Evolutionary conservation across 805 yeast species (phyloP).

Genomic region (Candida gorgasii): DNA sequence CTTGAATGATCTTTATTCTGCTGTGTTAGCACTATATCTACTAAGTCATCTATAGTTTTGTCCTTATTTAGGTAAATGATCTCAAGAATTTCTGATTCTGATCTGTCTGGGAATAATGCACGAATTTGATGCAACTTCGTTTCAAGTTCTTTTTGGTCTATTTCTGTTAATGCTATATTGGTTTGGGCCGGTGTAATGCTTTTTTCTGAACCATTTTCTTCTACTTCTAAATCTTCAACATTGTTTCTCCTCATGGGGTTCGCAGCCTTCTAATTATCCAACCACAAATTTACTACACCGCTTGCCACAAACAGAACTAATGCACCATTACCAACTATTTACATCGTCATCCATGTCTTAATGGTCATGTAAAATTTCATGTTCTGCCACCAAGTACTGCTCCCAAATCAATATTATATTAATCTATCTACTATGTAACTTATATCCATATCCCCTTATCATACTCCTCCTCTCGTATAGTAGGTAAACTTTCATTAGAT

Average conservation of each 20-base stretch:
- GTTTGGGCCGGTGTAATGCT: too few relatives aligned
- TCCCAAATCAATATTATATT: too few relatives aligned
- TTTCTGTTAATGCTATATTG: background rate
- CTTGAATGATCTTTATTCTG: conserved; percentile 1
- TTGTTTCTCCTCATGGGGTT: too few relatives aligned
- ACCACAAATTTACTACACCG: too few relatives aligned
- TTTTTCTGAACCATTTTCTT: background rate
- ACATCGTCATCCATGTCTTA: too few relatives aligned
- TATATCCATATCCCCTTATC: background rate
- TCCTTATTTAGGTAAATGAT: conserved; percentile 2
- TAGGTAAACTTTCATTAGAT: conserved; percentile 4
- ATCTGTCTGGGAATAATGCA: conserved; percentile 6
- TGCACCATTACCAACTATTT: too few relatives aligned
- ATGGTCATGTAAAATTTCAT: too few relatives aligned
- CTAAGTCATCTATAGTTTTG: background rate
- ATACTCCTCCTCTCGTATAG: background rate
- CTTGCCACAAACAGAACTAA: too few relatives aligned
- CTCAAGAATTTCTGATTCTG: conserved; percentile 11
- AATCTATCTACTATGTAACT: background rate
- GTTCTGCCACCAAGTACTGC: too few relatives aligned
- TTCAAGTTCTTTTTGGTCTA: background rate
- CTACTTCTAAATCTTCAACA: background rate
- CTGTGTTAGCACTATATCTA: background rate
- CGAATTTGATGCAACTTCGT: background rate
- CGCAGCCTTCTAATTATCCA: too few relatives aligned